phyloP scores from a whole-genome alignment of 2,329 filamentous ascomycete genomes.

The Hymenoscyphus occultus region DNA sequence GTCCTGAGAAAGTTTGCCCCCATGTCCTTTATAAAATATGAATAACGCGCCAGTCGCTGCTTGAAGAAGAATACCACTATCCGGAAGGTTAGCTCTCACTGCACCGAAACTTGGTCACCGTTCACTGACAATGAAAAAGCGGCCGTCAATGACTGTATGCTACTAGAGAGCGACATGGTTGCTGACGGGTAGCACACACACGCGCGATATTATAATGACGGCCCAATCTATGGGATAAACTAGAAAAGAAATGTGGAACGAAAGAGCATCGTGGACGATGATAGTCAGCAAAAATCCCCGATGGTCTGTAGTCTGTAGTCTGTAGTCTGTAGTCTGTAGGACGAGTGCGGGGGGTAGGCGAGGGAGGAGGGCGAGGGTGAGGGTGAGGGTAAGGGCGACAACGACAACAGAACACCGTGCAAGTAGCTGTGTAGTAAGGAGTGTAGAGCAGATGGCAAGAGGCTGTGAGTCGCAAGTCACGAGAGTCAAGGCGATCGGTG shows the following conservation, averaged over 20 bases:
- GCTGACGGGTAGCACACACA: slow-evolving; percentile 19
- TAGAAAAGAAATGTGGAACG: slow-evolving; percentile 29
- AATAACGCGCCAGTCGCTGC: slow-evolving; percentile 34
- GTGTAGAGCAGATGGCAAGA: slow-evolving; percentile 17
- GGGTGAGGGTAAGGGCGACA: slow-evolving; percentile 5
- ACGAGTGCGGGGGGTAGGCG: background rate
- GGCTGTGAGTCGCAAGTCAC: slow-evolving; percentile 5
- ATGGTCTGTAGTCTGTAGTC: slow-evolving; percentile 13
- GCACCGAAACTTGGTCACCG: background rate
- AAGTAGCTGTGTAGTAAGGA: background rate
- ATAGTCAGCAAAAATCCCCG: slow-evolving; percentile 26
- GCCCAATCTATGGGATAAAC: slow-evolving; percentile 35
- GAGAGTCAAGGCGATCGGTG: slow-evolving; percentile 1
- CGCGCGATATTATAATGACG: slow-evolving; percentile 26
- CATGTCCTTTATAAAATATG: slow-evolving; percentile 34
- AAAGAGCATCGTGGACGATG: slow-evolving; percentile 27
- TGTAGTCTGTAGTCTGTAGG: too few species aligned
- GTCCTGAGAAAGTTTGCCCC: slow-evolving; percentile 34
- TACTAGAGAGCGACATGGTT: slow-evolving; percentile 34
- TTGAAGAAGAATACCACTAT: slow-evolving; percentile 36
- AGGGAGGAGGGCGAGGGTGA: background rate
- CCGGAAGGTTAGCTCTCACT: slow-evolving; percentile 20
- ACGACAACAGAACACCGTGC: slow-evolving; percentile 8
- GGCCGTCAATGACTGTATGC: slow-evolving; percentile 34
- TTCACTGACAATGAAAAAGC: slow-evolving; percentile 37